Evolutionary conservation across 2,329 filamentous ascomycete species (phyloP), one percentile per base, ranked within the genome.

Genomic region (Fusarium chlamydosporum): DNA sequence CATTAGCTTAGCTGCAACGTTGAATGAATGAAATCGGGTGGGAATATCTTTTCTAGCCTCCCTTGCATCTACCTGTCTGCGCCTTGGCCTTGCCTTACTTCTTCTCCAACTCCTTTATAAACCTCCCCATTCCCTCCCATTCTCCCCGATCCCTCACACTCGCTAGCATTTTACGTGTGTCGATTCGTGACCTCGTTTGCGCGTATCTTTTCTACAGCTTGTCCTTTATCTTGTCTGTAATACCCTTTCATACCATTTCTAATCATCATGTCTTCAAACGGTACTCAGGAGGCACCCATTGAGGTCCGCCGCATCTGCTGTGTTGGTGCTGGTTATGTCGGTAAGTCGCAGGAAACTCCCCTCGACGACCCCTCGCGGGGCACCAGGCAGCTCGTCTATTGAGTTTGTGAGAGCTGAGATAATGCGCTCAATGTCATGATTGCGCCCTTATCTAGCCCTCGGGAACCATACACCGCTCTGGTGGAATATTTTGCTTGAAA

Each of bases 281-380:
- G 75, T 69, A 60, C 58, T 33, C 56, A 71, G 37, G 61, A 71
- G 12, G 67, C 62, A 29, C 74, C 72, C 47, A 76, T 79, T 70
- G 71, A 75, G 50, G 78, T 90, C 38, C 81, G 80, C 73, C 89
- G 87, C 74, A 88, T 93, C 53, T 92, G 91, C 79, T 92, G 89
- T 75, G 88, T 93, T 66, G 91, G 91, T 50, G 91, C 91, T 70
- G 91, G 91, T 71, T 93, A 93, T 77, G 89, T 93, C 68, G 90
- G 89, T 92, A 83, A 73, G 89, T 83, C 11, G 15, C 20, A 34
- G 46, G 23, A 55, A 35, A 34, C 38, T 29, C 20, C 31, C 10
- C 9, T 26, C n/a, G 11, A 20, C 31, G 35, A 42, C 27, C 40
- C 41, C 29, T 53, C 34, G 20, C 27, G 58, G 50, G 40, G 23